Evolutionary conservation across 768 basidiomycete genomes (phyloP), one percentile per base, ranked within the genome.

Genomic region (Lactarius evosmus): DNA sequence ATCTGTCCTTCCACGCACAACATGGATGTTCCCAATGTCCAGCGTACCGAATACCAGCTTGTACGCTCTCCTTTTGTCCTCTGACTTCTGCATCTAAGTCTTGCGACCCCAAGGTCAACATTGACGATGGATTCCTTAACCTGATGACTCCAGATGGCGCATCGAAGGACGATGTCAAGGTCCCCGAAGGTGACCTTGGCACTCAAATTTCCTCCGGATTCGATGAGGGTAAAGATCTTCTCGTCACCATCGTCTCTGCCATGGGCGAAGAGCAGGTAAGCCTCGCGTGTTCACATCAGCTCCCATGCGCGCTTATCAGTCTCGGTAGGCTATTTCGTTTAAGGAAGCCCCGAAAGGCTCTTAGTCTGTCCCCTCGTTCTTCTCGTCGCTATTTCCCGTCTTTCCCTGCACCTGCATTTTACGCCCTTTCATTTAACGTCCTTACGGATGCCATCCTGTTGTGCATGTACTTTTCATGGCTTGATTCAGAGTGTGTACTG

Each of bases 1-100:
- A 91, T 94, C 77, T 92, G 75, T 71, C 93, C 93, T 72, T 96
- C 94, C 74, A 99, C 96, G 76, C 97, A 99, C 85, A 99, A 99
- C 83, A 95, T 99, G 93, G 95, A 98, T 70, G 96, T 97, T 72
- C 96, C 96, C 76, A 91, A 97, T 79, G 94, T 99, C 75, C 66
- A 32, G 55, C 91, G 96, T 75, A 82, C 79, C 65, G 97, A 99
- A 86, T 98, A 87, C 83, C 83, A 88, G 72, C 88, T 99, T 74
- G 91, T 93, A 74, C 52, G 27, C 65, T 59, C 50, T 61, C 67
- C 9, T 55, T 46, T 57, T 55, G 6, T 38, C 12, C 29, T 22
- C 17, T 33, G 5, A 2, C 17, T 11, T 36, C 55, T 9, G 40
- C 46, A 17, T 27, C 60, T 62, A 44, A 56, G 55, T 29, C 60